These are phyloP conservation scores for Stemphylium lycopersici DNA, from an alignment of 2,329 filamentous ascomycete species.

Conservation along the genomic window DNA sequence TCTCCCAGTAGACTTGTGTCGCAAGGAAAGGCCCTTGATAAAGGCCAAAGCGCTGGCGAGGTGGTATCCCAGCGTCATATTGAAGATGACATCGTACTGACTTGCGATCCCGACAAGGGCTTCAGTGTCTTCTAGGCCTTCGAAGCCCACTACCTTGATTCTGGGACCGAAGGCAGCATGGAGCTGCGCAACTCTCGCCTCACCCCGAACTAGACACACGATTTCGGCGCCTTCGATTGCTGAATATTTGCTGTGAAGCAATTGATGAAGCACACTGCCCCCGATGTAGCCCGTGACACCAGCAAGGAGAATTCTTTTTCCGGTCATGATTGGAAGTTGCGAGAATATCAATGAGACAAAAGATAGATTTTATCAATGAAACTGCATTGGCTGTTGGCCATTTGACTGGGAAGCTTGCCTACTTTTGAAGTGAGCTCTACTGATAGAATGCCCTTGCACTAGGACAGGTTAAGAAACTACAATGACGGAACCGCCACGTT, in stretches of 20 bases:
- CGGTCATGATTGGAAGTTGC: background rate
- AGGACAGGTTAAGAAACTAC: too few relatives aligned
- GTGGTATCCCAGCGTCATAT: slow-evolving; percentile 4
- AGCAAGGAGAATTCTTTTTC: background rate
- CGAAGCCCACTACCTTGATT: background rate
- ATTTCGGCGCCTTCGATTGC: background rate
- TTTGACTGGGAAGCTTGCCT: background rate
- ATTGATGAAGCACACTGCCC: background rate
- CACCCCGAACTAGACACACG: slow-evolving; percentile 1
- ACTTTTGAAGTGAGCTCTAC: too few relatives aligned
- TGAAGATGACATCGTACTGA: slow-evolving; percentile 2
- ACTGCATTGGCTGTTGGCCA: background rate
- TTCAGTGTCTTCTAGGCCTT: background rate
- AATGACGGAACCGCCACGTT: too few relatives aligned
- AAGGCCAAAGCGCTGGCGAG: background rate
- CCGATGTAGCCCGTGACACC: slow-evolving; percentile 2
- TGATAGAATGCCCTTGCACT: too few relatives aligned
- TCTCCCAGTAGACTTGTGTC: background rate
- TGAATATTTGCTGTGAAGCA: slow-evolving; percentile 2
- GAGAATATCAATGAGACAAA: background rate
- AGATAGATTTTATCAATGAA: background rate
- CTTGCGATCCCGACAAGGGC: slow-evolving; percentile 5
- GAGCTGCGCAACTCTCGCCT: background rate
- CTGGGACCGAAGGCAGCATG: background rate
- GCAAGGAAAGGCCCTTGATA: background rate